Evolutionary conservation across 2,329 filamentous ascomycete species (phyloP).

Genomic region (Colletotrichum limetticola): DNA sequence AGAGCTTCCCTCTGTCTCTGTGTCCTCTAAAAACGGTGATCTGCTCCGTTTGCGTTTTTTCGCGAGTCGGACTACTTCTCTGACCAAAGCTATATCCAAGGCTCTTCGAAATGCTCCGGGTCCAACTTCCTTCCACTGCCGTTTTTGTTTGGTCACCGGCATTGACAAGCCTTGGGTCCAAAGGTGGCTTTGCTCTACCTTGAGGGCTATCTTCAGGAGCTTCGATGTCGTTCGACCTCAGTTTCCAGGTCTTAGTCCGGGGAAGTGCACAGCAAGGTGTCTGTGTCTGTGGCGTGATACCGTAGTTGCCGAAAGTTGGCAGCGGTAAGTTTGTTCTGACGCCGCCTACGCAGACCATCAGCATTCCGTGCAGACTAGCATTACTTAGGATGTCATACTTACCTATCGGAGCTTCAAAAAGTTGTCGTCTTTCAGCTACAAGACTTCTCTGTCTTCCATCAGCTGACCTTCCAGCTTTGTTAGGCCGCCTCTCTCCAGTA

Average conservation of each 20-base stretch:
- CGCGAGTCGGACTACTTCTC: background rate
- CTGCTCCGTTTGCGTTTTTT: background rate
- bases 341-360: background rate
- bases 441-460: background rate
- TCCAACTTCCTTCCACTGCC: too few relatives aligned
- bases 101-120: background rate
- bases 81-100: background rate
- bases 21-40: background rate
- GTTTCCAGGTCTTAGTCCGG: background rate
- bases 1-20: background rate
- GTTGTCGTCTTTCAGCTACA: conserved; percentile 8
- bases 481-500: background rate
- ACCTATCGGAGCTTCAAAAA: background rate
- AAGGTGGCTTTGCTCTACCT: background rate
- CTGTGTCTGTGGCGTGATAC: background rate
- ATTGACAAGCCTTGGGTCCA: background rate
- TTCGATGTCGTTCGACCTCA: background rate
- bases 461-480: background rate
- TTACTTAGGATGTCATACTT: background rate
- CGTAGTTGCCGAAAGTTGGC: background rate
- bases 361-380: background rate
- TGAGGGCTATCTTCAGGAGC: too few relatives aligned
- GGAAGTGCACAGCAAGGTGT: background rate
- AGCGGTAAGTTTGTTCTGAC: background rate
- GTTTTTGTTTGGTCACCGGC: too few relatives aligned